A percentile compares a stretch with the other conserved stretches of the same genome.
Evolutionary conservation across 2,329 filamentous ascomycete species (phyloP).

Genomic region (Pseudocercospora pini-densiflorae): DNA sequence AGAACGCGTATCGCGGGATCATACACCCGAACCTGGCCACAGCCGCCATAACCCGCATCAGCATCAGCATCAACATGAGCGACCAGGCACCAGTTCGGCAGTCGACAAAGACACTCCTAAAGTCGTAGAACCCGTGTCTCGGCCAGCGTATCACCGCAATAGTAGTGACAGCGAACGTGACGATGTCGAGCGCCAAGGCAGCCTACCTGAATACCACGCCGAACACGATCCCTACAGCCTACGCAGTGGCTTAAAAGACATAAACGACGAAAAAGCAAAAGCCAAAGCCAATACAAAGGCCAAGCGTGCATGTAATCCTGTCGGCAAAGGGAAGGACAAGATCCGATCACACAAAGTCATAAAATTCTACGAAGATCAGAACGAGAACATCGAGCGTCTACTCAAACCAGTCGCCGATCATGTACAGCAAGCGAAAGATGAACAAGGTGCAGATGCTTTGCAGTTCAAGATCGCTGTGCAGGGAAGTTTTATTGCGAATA

Average conservation of each 20-base stretch:
- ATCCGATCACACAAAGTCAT: constrained; percentile 63
- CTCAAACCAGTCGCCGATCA: constrained; percentile 94
- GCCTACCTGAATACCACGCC: constrained; percentile 61
- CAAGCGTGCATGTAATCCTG: constrained; percentile 62
- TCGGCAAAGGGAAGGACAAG: constrained; percentile 49
- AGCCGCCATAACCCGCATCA: constrained; percentile 30
- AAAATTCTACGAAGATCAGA: constrained; percentile 87
- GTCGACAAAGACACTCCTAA: constrained; percentile 23
- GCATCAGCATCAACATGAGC: constrained; percentile 18
- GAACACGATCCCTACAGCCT: constrained; percentile 84
- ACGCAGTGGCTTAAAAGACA: constrained; percentile 75
- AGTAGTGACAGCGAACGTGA: constrained; percentile 35
- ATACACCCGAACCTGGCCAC: constrained; percentile 31
- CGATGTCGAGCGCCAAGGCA: constrained; percentile 52
- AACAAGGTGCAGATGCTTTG: constrained; percentile 79
- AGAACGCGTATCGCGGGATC: constrained; percentile 31
- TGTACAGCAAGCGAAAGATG: constrained; percentile 76
- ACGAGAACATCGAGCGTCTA: constrained; percentile 89
- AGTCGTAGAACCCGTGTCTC: constrained; percentile 39
- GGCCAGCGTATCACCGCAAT: constrained; percentile 40
- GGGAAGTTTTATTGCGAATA: constrained; percentile 76
- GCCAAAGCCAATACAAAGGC: constrained; percentile 79
- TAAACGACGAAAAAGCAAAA: constrained; percentile 70
- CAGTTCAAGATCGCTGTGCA: constrained; percentile 71
- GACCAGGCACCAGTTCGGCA: constrained; percentile 32